Evolutionary conservation across 164 flowering plant genomes (phyloP), one percentile per base, ranked within the genome.

Genomic region (Stephania yunnanensis): DNA sequence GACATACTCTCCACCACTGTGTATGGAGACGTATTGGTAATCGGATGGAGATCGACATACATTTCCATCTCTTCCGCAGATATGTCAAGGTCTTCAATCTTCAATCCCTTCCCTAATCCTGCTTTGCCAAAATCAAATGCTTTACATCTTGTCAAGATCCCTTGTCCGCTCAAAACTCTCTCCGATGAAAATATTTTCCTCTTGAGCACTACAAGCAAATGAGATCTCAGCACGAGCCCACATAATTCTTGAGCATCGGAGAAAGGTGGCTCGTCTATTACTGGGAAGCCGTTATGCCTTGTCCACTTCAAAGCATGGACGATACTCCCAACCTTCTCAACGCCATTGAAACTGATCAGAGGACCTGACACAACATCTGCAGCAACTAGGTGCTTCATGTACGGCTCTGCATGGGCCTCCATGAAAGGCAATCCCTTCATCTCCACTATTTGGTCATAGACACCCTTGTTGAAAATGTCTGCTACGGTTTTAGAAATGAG

Each of bases 1-100:
- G 99, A 93, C 97, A 91, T 93, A 17, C 97, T 89, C 77, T 95
- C 98, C 30, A 91, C 87, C 1, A 93, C 97, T 6, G 94, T 90
- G 80, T 91, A 90, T 9, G 97, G 97, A n/a, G 97, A 95, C 17
- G 92, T 73, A 77, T 95, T 95, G 6, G 88, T 88, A n/a, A 95
- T 87, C 4, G 97, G 98, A 84, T 95, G 97, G 69, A 95, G 93
- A 82, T 95, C 98, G 42, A 93, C 93, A 76, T 86, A 95, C 98
- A 95, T 90, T 72, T 93, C 93, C 97, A 89, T 87, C 72, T 93
- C 97, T 74, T 91, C 95, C 6, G 81, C 90, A 0, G 29, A 71
- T 6, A 95, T 76, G 0, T 87, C 88, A 80, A 95, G 29, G 80
- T 95, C 98, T 71, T 89, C 97, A 19, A 95, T 67, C 80, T 88